Conservation (phyloP, 257 asterid species). For the Oldenlandia corymbosa region DNA sequence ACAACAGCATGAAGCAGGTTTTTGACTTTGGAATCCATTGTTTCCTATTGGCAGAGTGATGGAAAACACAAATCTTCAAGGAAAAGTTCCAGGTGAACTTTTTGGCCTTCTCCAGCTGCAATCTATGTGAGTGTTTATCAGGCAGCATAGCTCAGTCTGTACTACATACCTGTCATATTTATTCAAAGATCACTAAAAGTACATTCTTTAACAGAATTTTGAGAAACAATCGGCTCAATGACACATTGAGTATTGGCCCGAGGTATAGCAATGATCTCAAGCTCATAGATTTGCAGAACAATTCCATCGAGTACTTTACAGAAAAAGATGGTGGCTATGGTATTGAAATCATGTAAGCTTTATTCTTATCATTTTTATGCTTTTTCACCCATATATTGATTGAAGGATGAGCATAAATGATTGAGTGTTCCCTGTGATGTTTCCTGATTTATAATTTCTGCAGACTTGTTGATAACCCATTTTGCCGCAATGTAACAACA, state of each 20-base stretch:
- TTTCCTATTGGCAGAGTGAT: constrained; percentile 48
- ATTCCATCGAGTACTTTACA: constrained; percentile 15
- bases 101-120: constrained; percentile 63
- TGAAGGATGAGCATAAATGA: too few relatives aligned
- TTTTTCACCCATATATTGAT: too few relatives aligned
- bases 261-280: constrained; percentile 23
- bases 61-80: constrained; percentile 53
- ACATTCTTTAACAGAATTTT: constrained; percentile 34
- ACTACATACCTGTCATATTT: neutral
- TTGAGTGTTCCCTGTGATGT: neutral
- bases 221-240: constrained; percentile 49
- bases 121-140: constrained; percentile 49
- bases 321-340: constrained; percentile 26
- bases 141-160: neutral
- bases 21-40: constrained; percentile 6
- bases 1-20: neutral
- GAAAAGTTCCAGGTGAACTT: constrained; percentile 47
- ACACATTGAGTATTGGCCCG: constrained; percentile 43
- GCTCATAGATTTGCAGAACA: constrained; percentile 40
- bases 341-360: constrained; percentile 42
- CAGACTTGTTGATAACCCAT: constrained; percentile 61
- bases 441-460: constrained; percentile 10
- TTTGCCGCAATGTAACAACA: constrained; percentile 34
- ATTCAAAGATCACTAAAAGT: neutral
- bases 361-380: neutral